Percentiles rank a stretch among this genome's conserved stretches.
These are phyloP conservation scores for Cyamopsis tetragonoloba DNA, from an alignment of 306 rosid genomes.

Conservation along the genomic window DNA sequence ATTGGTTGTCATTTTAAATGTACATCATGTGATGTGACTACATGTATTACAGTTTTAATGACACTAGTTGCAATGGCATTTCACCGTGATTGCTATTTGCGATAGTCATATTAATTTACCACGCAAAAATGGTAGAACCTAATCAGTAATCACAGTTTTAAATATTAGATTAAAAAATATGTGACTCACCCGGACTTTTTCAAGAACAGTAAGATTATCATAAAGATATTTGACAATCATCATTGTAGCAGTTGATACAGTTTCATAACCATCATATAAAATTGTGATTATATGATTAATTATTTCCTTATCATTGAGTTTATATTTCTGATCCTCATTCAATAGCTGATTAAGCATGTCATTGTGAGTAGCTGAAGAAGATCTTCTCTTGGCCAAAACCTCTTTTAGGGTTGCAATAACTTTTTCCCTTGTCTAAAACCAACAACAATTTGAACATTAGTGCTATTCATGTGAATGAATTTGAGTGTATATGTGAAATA, in stretches of 20 bases:
- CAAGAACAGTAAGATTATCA: constrained; percentile 66
- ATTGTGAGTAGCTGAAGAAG: constrained; percentile 33
- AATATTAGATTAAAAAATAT: too few species aligned
- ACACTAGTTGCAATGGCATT: too few species aligned
- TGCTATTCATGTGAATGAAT: background rate
- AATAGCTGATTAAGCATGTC: constrained; percentile 56
- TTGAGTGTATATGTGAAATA: background rate
- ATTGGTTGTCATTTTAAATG: too few species aligned
- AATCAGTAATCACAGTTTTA: too few species aligned
- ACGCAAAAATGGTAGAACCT: too few species aligned
- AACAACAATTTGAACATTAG: background rate
- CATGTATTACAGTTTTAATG: too few species aligned
- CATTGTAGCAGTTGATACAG: constrained; percentile 80
- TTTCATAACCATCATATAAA: constrained; percentile 72
- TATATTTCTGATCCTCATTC: constrained; percentile 40
- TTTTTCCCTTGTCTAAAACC: constrained; percentile 53
- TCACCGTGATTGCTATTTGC: too few species aligned
- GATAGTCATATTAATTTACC: too few species aligned
- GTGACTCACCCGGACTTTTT: constrained; percentile 48
- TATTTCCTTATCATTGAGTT: constrained; percentile 58
- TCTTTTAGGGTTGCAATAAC: constrained; percentile 37
- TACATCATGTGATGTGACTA: too few species aligned
- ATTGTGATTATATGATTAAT: constrained; percentile 64
- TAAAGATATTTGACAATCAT: constrained; percentile 76
- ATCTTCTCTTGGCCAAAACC: constrained; percentile 52